These are phyloP conservation scores for Taphrina flavorubra DNA, from an alignment of 1,139 yeast species.

Conservation along the genomic window DNA sequence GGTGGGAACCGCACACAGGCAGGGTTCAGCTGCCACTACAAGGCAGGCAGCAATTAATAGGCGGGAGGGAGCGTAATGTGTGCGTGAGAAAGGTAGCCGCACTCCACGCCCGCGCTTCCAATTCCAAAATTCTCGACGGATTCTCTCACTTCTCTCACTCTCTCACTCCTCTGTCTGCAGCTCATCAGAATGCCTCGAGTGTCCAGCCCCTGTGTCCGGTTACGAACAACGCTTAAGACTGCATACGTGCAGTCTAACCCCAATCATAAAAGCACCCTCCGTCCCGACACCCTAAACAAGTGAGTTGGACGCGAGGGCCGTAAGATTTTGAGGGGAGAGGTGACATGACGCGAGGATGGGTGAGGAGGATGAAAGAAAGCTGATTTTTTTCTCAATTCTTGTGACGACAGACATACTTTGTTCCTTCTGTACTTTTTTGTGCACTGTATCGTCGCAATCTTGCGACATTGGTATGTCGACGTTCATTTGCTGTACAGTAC, in stretches of 20 bases:
- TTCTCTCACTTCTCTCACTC: neutral
- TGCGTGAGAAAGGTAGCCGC: constrained; percentile 16
- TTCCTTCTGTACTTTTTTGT: too few relatives aligned
- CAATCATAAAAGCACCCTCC: constrained; percentile 39
- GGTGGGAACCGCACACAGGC: too few relatives aligned
- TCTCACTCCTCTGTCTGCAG: neutral
- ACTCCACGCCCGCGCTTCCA: neutral
- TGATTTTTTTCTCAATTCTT: constrained; percentile 36
- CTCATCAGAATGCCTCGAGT: neutral
- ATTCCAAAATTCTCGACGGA: neutral
- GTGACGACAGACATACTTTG: constrained; percentile 23
- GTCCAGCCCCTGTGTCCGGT: constrained; percentile 1
- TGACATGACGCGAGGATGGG: constrained; percentile 34
- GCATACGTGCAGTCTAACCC: constrained; percentile 25
- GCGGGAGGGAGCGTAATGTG: neutral
- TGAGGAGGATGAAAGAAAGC: constrained; percentile 37
- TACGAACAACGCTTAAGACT: constrained; percentile 35
- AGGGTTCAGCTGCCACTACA: too few relatives aligned
- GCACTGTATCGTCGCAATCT: too few relatives aligned
- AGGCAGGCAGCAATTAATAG: too few relatives aligned
- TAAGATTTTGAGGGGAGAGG: constrained; percentile 32
- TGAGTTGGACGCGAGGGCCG: constrained; percentile 28
- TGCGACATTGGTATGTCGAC: too few relatives aligned
- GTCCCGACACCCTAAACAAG: neutral
- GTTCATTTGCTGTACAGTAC: too few relatives aligned